These are phyloP conservation scores for Pythium rhizo-oryzae DNA, from an alignment of 352 stramenopile genomes.

Conservation along the genomic window DNA sequence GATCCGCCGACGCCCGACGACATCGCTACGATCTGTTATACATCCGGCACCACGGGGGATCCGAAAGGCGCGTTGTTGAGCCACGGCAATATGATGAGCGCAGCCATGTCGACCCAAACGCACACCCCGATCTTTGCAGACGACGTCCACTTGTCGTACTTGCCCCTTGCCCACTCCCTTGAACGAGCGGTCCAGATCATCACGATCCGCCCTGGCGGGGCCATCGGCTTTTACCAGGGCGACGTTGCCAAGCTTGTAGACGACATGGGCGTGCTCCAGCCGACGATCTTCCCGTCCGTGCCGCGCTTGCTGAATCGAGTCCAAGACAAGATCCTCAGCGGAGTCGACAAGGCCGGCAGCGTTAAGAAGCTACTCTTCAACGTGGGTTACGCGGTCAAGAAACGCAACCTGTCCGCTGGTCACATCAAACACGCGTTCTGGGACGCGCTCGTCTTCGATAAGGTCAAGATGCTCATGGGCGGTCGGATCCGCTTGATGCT, in stretches of 20 bases:
- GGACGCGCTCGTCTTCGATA: conserved; percentile 95
- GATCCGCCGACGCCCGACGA: conserved; percentile 63
- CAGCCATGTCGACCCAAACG: conserved; percentile 30
- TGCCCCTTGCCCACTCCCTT: conserved; percentile 96
- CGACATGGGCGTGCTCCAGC: conserved; percentile 88
- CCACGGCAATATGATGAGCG: conserved; percentile 41
- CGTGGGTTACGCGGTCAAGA: conserved; percentile 44
- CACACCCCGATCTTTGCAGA: conserved; percentile 27
- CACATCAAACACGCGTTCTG: conserved; percentile 76
- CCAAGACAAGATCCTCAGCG: conserved; percentile 80
- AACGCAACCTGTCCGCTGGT: conserved; percentile 30
- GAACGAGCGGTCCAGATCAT: conserved; percentile 89
- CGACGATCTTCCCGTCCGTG: conserved; percentile 91
- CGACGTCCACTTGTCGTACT: conserved; percentile 71
- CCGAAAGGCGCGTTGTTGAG: conserved; percentile 73
- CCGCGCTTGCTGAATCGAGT: conserved; percentile 92
- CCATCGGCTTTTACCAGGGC: conserved; percentile 76
- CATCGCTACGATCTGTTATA: conserved; percentile 93
- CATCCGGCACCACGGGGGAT: conserved; percentile 70
- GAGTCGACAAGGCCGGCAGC: conserved; percentile 31
- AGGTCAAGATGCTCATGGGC: conserved; percentile 92
- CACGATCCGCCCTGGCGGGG: conserved; percentile 81
- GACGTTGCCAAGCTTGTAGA: conserved; percentile 90
- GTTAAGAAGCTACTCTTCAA: conserved; percentile 45
- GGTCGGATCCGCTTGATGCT: conserved; percentile 91